Percentiles rank a stretch among this genome's conserved stretches.
phyloP scores from a whole-genome alignment of 441 rosid genomes.

The Melastoma candidum region DNA sequence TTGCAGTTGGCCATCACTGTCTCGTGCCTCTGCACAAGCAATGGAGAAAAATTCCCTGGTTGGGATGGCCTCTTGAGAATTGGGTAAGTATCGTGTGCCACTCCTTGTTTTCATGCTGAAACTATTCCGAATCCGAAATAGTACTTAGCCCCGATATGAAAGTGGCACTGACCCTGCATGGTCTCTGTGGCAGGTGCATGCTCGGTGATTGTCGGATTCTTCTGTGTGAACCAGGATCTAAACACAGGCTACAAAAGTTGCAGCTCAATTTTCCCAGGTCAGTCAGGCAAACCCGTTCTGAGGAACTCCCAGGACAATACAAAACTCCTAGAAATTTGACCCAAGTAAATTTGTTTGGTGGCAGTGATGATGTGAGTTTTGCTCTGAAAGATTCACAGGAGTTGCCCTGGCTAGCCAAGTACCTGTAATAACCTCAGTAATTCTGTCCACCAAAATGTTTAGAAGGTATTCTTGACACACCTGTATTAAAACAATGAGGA shows the following conservation, averaged over 20 bases:
- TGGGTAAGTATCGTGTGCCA: conserved; percentile 32
- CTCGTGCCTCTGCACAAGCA: conserved; percentile 63
- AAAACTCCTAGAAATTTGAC: conserved; percentile 6
- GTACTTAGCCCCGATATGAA: too few relatives aligned
- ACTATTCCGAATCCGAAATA: too few relatives aligned
- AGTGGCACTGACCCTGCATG: conserved; percentile 1
- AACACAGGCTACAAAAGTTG: conserved; percentile 81
- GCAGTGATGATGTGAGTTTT: conserved; percentile 88
- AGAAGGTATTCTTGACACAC: too few relatives aligned
- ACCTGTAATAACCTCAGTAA: conserved; percentile 32
- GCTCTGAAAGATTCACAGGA: conserved; percentile 77
- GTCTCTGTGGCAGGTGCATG: conserved; percentile 48
- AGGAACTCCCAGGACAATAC: not conserved
- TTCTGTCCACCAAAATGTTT: too few relatives aligned
- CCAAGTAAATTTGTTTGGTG: conserved; percentile 10
- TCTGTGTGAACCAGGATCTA: conserved; percentile 73
- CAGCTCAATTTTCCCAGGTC: conserved; percentile 95
- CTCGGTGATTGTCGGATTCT: conserved; percentile 91
- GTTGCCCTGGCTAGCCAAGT: conserved; percentile 80
- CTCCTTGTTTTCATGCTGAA: too few relatives aligned
- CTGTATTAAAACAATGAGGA: too few relatives aligned
- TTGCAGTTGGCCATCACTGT: conserved; percentile 65
- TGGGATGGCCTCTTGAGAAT: conserved; percentile 77
- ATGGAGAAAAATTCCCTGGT: conserved; percentile 81
- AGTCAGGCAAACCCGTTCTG: conserved; percentile 6